Evolutionary conservation across 768 basidiomycete genomes (phyloP).

Genomic region (Lenzites betulinus): DNA sequence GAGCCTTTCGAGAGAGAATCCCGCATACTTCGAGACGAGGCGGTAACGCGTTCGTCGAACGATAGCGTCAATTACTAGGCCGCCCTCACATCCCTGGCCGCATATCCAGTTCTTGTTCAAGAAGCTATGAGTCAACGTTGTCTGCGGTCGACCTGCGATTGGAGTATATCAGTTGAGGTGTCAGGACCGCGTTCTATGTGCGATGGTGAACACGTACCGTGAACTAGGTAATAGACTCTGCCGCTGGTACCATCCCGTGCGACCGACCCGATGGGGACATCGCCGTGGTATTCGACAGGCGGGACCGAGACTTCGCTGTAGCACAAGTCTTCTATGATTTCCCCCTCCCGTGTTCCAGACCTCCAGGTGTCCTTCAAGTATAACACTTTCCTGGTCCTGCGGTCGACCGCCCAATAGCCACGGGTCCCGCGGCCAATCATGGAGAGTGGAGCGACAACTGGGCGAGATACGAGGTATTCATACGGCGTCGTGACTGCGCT

Average conservation of each 20-base stretch:
- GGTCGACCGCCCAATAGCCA: conserved; percentile 14
- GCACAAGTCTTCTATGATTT: not conserved
- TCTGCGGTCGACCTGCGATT: not conserved
- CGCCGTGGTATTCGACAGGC: not conserved
- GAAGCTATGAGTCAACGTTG: not conserved
- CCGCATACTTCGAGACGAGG: not conserved
- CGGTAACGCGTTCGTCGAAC: not conserved
- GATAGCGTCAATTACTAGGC: not conserved
- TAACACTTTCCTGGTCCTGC: not conserved
- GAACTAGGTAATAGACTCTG: not conserved
- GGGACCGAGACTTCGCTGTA: not conserved
- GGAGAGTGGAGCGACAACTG: not conserved
- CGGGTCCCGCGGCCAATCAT: conserved; percentile 4
- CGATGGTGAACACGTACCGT: not conserved
- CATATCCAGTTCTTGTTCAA: not conserved
- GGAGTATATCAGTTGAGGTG: too few species aligned
- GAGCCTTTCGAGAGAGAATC: not conserved
- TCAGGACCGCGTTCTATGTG: too few species aligned
- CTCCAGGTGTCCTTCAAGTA: conserved; percentile 20
- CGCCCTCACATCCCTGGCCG: not conserved
- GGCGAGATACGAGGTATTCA: conserved; percentile 4
- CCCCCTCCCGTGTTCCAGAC: not conserved
- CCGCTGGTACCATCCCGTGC: not conserved
- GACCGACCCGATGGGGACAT: not conserved
- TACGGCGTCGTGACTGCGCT: too few species aligned